Percentiles rank a stretch among this genome's conserved stretches.
Evolutionary conservation across 2,329 filamentous ascomycete species (phyloP).

Genomic region (Pseudopyricularia cyperi): DNA sequence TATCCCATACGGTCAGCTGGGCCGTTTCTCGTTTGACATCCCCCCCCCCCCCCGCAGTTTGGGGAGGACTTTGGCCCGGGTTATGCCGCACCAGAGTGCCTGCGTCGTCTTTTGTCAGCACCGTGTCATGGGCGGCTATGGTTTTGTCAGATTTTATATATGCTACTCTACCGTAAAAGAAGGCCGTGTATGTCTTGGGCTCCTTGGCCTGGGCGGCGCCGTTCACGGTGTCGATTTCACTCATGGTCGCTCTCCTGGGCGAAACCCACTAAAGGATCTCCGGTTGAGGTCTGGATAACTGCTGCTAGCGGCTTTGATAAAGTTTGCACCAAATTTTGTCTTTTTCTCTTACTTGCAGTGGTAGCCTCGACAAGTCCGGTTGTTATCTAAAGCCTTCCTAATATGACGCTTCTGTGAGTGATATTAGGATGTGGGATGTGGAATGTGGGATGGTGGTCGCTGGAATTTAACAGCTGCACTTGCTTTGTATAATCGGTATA

Average conservation of each 20-base stretch:
- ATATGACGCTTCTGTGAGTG: no score
- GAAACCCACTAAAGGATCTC: background rate
- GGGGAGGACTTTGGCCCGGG: background rate
- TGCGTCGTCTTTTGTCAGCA: constrained; percentile 12
- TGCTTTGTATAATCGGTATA: no score
- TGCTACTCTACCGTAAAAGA: constrained; percentile 40
- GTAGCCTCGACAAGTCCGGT: no score
- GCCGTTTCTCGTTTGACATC: background rate
- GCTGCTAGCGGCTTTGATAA: no score
- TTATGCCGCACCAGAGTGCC: constrained; percentile 23
- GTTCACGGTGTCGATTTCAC: background rate
- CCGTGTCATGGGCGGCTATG: background rate
- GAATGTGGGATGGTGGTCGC: no score
- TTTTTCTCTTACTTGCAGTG: no score
- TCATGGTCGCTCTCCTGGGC: background rate
- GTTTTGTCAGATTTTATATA: background rate
- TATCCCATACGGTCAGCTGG: no score
- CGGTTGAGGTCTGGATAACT: no score
- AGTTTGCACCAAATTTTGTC: no score
- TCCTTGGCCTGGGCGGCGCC: background rate
- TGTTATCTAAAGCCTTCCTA: no score
- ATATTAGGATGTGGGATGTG: no score
- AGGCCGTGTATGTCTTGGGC: constrained; percentile 23
- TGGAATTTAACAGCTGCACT: no score
- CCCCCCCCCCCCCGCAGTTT: background rate